Percentiles rank a stretch among this genome's conserved stretches.
phyloP scores from a whole-genome alignment of 2,329 filamentous ascomycete genomes.

The Aspergillus tamarii region DNA sequence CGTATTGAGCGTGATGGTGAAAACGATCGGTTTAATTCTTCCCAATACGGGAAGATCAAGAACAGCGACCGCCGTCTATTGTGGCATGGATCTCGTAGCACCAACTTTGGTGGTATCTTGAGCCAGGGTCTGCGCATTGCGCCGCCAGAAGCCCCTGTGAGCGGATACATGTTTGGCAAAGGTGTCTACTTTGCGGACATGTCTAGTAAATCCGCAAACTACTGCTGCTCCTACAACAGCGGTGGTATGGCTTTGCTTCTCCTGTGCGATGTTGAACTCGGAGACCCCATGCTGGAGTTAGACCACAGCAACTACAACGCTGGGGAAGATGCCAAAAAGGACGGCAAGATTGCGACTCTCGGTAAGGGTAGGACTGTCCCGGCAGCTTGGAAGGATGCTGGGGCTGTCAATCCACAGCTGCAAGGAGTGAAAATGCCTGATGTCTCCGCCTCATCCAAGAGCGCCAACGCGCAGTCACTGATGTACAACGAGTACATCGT shows the following conservation, averaged over 20 bases:
- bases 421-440: slow-evolving; percentile 67
- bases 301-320: slow-evolving; percentile 63
- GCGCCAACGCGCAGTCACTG: slow-evolving; percentile 13
- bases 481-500: slow-evolving; percentile 53
- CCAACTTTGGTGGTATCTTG: slow-evolving; percentile 86
- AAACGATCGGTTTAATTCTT: slow-evolving; percentile 66
- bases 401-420: slow-evolving; percentile 64
- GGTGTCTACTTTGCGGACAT: slow-evolving; percentile 88
- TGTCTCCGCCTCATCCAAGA: slow-evolving; percentile 13
- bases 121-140: slow-evolving; percentile 88
- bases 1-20: slow-evolving; percentile 78
- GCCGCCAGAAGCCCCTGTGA: slow-evolving; percentile 73
- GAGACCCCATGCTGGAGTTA: slow-evolving; percentile 71
- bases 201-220: slow-evolving; percentile 79
- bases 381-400: slow-evolving; percentile 74
- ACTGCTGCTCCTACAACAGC: slow-evolving; percentile 68
- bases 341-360: slow-evolving; percentile 68
- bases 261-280: slow-evolving; percentile 83
- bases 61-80: slow-evolving; percentile 73
- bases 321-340: slow-evolving; percentile 62
- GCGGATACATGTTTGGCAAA: slow-evolving; percentile 88
- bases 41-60: slow-evolving; percentile 54
- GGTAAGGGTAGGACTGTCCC: slow-evolving; percentile 70
- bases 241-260: slow-evolving; percentile 73
- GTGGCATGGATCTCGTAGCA: slow-evolving; percentile 84